These are phyloP conservation scores for Cystobasidiopsis lactophilus DNA, from an alignment of 768 basidiomycete genomes.

Conservation along the genomic window DNA sequence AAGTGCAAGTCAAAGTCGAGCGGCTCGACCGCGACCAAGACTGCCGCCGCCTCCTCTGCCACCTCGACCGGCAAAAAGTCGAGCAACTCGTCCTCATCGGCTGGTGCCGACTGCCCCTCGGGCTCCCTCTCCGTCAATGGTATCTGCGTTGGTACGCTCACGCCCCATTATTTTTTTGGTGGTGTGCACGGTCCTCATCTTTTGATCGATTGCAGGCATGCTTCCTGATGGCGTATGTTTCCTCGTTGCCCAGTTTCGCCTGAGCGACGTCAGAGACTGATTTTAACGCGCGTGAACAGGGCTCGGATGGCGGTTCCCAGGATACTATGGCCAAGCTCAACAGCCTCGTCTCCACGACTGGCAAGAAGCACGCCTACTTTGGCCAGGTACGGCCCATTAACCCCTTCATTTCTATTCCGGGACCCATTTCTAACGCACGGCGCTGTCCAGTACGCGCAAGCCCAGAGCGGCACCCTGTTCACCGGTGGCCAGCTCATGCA, in stretches of 20 bases:
- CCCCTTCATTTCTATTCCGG: not conserved
- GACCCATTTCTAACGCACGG: not conserved
- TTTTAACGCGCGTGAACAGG: too few species aligned
- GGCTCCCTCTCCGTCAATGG: slow-evolving; percentile 13
- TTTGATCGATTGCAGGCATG: not conserved
- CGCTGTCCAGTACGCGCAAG: slow-evolving; percentile 9
- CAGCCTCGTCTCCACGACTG: not conserved
- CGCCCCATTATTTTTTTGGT: not conserved
- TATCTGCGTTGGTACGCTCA: slow-evolving; percentile 17
- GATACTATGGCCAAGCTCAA: slow-evolving; percentile 15
- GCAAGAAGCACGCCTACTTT: slow-evolving; percentile 9
- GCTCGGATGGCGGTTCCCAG: slow-evolving; percentile 16
- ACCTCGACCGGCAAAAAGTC: not conserved
- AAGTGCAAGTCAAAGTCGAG: too few species aligned
- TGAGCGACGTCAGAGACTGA: not conserved
- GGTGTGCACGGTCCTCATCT: not conserved
- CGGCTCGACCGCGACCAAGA: not conserved
- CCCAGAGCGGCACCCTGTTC: slow-evolving; percentile 14
- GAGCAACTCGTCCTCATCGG: slow-evolving; percentile 3
- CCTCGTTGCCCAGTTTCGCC: not conserved
- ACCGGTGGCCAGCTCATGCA: slow-evolving; percentile 15
- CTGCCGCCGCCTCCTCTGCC: not conserved
- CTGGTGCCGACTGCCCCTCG: not conserved
- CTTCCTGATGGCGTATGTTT: not conserved
- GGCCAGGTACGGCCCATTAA: slow-evolving; percentile 10